These are phyloP conservation scores for Pseudocercospora ulei DNA, from an alignment of 2,329 filamentous ascomycete species.

Conservation along the genomic window DNA sequence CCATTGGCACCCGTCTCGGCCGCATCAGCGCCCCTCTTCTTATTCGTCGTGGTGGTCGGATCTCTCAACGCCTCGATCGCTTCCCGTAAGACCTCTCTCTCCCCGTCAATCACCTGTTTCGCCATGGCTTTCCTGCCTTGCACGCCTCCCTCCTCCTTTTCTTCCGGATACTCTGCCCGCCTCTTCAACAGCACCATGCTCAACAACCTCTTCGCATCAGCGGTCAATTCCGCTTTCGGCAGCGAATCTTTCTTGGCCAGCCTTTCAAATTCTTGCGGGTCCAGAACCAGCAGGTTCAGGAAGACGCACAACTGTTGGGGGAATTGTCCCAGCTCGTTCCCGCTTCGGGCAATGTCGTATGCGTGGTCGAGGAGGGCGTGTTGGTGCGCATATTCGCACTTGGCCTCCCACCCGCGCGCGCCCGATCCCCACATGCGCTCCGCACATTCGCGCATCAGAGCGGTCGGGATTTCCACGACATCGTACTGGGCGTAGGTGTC, in stretches of 20 bases:
- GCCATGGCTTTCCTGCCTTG: slow-evolving; percentile 47
- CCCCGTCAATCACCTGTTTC: slow-evolving; percentile 57
- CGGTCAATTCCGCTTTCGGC: slow-evolving; percentile 35
- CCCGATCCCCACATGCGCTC: slow-evolving; percentile 24
- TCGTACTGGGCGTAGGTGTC: slow-evolving; percentile 67
- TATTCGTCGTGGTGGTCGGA: slow-evolving; percentile 9
- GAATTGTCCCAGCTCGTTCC: slow-evolving; percentile 33
- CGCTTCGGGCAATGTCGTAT: slow-evolving; percentile 48
- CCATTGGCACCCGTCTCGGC: slow-evolving; percentile 22
- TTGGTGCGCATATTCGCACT: slow-evolving; percentile 50
- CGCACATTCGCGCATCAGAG: slow-evolving; percentile 45
- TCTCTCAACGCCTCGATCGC: slow-evolving; percentile 34
- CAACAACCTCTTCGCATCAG: slow-evolving; percentile 37
- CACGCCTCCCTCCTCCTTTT: slow-evolving; percentile 41
- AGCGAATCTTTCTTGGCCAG: slow-evolving; percentile 38
- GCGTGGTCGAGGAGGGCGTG: slow-evolving; percentile 59
- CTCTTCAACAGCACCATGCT: slow-evolving; percentile 36
- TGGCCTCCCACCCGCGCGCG: slow-evolving; percentile 19
- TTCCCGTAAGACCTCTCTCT: slow-evolving; percentile 57
- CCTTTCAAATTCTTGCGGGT: slow-evolving; percentile 37
- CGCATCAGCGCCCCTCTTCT: slow-evolving; percentile 23
- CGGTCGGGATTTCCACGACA: slow-evolving; percentile 66
- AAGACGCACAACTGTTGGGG: slow-evolving; percentile 39
- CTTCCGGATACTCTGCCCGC: slow-evolving; percentile 44
- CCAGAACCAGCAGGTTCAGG: slow-evolving; percentile 38